phyloP scores from a whole-genome alignment of 2,329 filamentous ascomycete species.

The Ophiostoma novo-ulmi region DNA sequence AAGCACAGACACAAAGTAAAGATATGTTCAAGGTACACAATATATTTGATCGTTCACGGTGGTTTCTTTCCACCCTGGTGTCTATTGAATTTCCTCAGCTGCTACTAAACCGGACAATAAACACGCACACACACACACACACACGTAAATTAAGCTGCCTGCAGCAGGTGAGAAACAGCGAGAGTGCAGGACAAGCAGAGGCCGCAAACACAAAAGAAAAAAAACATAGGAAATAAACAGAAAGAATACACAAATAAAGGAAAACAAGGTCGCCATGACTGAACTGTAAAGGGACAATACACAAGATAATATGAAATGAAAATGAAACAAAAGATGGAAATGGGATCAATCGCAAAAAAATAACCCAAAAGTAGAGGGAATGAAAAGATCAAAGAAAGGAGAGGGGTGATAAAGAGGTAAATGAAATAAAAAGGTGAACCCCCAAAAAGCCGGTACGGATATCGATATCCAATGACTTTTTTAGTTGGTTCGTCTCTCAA shows the following conservation, averaged over 20 bases:
- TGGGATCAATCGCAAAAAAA: slow-evolving; percentile 1
- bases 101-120: slow-evolving; percentile 24
- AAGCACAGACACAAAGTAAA: background rate
- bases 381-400: background rate
- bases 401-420: background rate
- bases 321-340: slow-evolving; percentile 18
- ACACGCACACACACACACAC: slow-evolving; percentile 1
- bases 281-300: slow-evolving; percentile 34
- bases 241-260: slow-evolving; percentile 23
- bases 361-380: background rate
- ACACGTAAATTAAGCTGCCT: slow-evolving; percentile 27
- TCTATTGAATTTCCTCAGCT: slow-evolving; percentile 22
- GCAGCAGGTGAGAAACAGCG: slow-evolving; percentile 24
- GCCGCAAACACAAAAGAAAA: slow-evolving; percentile 8
- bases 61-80: slow-evolving; percentile 12
- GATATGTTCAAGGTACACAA: background rate
- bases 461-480: background rate
- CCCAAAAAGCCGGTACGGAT: background rate
- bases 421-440: background rate
- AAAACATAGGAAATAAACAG: background rate
- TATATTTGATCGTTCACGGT: slow-evolving; percentile 1
- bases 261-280: slow-evolving; percentile 10
- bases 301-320: slow-evolving; percentile 24
- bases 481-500: background rate
- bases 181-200: slow-evolving; percentile 7